Evolutionary conservation across 192 early-diverging fungal genomes (phyloP).

Genomic region (Linnemannia hyalina): DNA sequence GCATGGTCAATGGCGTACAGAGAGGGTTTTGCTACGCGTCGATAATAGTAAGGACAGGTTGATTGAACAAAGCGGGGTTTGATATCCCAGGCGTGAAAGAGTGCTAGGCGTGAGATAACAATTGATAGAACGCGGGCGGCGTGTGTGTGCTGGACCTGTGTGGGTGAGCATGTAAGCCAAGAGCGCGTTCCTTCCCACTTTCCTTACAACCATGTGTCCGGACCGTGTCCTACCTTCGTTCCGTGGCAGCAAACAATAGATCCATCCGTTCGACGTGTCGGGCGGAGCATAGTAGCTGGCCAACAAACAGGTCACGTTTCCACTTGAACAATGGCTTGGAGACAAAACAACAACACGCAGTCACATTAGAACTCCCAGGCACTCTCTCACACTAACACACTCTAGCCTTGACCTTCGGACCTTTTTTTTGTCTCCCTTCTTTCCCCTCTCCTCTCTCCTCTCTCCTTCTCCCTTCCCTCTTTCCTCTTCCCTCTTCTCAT

Average conservation of each 20-base stretch:
- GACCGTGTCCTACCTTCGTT: neutral
- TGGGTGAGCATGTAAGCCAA: too few relatives aligned
- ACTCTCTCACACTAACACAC: too few relatives aligned
- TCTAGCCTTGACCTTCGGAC: neutral
- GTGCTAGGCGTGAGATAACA: neutral
- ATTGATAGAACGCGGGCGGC: neutral
- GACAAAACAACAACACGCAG: conserved; percentile 5
- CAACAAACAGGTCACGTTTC: neutral
- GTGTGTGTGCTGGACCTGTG: too few relatives aligned
- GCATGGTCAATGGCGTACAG: neutral
- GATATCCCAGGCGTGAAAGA: neutral
- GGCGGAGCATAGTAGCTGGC: neutral
- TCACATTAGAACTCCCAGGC: neutral
- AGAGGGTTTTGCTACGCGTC: neutral
- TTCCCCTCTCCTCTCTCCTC: neutral
- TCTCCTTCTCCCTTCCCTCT: neutral
- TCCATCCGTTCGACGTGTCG: neutral
- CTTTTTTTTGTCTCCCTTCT: neutral
- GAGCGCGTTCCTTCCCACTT: too few relatives aligned
- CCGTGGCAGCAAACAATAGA: neutral
- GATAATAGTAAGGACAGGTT: neutral
- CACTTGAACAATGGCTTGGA: neutral
- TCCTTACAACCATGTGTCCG: neutral
- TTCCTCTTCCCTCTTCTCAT: neutral
- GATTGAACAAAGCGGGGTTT: neutral